A percentile compares a stretch with the other conserved stretches of the same genome.
These are phyloP conservation scores for Phaeoacremonium minimum DNA, from an alignment of 2,329 filamentous ascomycete genomes.

Conservation along the genomic window DNA sequence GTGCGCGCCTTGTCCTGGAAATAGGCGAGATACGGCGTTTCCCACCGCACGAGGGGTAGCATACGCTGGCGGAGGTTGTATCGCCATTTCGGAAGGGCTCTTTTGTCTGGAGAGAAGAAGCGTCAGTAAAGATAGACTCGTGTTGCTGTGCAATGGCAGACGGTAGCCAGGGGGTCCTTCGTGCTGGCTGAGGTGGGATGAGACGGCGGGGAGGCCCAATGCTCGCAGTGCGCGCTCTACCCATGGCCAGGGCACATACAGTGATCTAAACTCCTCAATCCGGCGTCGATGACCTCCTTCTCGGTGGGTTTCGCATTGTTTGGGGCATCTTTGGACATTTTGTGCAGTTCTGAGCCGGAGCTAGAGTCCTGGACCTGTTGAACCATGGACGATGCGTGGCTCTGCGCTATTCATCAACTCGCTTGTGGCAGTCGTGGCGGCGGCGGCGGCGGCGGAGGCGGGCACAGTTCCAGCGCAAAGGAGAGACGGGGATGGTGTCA, in stretches of 20 bases:
- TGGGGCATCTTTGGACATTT: slow-evolving; percentile 5
- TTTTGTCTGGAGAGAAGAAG: slow-evolving; percentile 59
- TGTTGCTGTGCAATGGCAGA: slow-evolving; percentile 1
- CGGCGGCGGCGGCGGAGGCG: not conserved
- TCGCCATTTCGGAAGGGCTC: slow-evolving; percentile 81
- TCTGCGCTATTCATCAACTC: not conserved
- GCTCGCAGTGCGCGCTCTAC: too few relatives aligned
- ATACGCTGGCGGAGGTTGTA: slow-evolving; percentile 77
- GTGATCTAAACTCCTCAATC: slow-evolving; percentile 74
- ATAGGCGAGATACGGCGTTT: slow-evolving; percentile 89
- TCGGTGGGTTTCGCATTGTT: slow-evolving; percentile 27
- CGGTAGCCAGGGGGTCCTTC: too few relatives aligned
- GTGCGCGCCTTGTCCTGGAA: slow-evolving; percentile 78
- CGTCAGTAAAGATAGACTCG: not conserved
- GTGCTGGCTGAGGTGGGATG: too few relatives aligned
- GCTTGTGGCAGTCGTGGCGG: not conserved
- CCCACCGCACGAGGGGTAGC: slow-evolving; percentile 85
- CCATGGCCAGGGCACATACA: slow-evolving; percentile 44
- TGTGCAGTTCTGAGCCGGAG: slow-evolving; percentile 20
- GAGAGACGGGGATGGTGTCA: too few relatives aligned
- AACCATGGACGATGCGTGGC: slow-evolving; percentile 16
- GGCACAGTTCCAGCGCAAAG: too few relatives aligned
- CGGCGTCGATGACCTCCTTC: slow-evolving; percentile 57
- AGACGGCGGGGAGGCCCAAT: too few relatives aligned
- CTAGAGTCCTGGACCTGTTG: slow-evolving; percentile 16